Percentiles rank a stretch among this genome's conserved stretches.
Evolutionary conservation across 768 basidiomycete genomes (phyloP).

Genomic region (Serpula lacrymans): DNA sequence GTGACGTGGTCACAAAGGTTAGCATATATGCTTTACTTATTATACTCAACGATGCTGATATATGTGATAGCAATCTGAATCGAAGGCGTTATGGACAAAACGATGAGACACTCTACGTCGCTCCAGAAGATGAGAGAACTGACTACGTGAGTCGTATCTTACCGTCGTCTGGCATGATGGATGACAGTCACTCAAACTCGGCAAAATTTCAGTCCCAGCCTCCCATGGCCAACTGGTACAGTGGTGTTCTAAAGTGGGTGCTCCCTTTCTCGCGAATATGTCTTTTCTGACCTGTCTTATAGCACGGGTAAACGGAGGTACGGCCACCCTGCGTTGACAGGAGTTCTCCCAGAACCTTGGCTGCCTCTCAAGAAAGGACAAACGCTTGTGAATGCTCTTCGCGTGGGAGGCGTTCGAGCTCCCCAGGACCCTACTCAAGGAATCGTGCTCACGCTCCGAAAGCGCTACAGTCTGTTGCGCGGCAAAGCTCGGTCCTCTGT

Average conservation of each 20-base stretch:
- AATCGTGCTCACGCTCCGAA: constrained; percentile 79
- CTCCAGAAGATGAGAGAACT: constrained; percentile 89
- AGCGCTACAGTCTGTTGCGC: constrained; percentile 57
- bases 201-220: constrained; percentile 72
- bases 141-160: constrained; percentile 63
- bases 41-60: constrained; percentile 4
- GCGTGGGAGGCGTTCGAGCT: constrained; percentile 31
- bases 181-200: neutral
- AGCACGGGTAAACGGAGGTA: constrained; percentile 95
- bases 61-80: constrained; percentile 68
- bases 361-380: constrained; percentile 86
- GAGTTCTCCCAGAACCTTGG: constrained; percentile 92
- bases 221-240: constrained; percentile 94
- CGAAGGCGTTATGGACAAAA: constrained; percentile 87
- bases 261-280: neutral
- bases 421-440: constrained; percentile 51
- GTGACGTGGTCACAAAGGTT: constrained; percentile 90
- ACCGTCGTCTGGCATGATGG: neutral
- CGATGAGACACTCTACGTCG: constrained; percentile 93
- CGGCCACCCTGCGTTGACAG: constrained; percentile 93
- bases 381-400: constrained; percentile 55
- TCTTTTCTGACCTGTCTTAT: constrained; percentile 8
- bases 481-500: constrained; percentile 19
- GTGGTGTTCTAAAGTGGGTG: constrained; percentile 83
- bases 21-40: constrained; percentile 9